Conservation (phyloP, 2,329 filamentous ascomycete species). For the Nothophaeocryptopus gaeumannii region DNA sequence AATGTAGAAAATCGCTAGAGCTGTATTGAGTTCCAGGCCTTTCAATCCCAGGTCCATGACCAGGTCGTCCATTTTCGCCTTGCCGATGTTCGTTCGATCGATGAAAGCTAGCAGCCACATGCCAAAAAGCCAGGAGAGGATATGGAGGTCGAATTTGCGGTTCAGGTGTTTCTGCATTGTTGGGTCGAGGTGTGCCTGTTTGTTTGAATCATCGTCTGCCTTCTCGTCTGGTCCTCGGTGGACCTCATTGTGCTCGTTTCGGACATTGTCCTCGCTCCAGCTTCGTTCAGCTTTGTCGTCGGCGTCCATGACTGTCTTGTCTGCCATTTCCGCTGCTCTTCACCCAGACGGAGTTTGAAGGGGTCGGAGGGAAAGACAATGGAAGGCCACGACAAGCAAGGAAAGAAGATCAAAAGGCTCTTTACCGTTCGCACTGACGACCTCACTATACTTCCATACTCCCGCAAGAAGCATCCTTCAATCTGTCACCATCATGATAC, state of each 20-base stretch:
- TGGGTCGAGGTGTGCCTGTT: background rate
- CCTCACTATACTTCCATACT: too few species aligned
- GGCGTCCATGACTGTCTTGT: background rate
- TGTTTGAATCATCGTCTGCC: background rate
- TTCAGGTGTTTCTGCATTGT: conserved; percentile 31
- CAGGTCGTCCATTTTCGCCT: conserved; percentile 42
- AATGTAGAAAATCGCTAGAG: conserved; percentile 46
- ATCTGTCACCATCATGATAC: background rate
- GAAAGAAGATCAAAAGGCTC: background rate
- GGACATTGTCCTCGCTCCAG: background rate
- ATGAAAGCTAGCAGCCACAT: conserved; percentile 49
- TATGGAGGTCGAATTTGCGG: conserved; percentile 41
- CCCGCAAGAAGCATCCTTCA: background rate
- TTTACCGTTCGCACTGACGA: too few species aligned
- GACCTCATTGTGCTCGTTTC: background rate
- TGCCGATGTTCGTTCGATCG: conserved; percentile 40
- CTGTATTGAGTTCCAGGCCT: conserved; percentile 14
- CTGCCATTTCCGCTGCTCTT: background rate
- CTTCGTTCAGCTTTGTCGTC: background rate
- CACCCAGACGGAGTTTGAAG: too few species aligned
- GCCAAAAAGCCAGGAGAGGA: conserved; percentile 46
- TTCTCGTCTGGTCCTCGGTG: background rate
- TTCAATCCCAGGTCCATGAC: conserved; percentile 38
- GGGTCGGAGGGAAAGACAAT: background rate
- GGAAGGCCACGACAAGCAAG: too few species aligned